Evolutionary conservation across 2,329 filamentous ascomycete genomes (phyloP), one percentile per base, ranked within the genome.

Genomic region (Alternaria panax): DNA sequence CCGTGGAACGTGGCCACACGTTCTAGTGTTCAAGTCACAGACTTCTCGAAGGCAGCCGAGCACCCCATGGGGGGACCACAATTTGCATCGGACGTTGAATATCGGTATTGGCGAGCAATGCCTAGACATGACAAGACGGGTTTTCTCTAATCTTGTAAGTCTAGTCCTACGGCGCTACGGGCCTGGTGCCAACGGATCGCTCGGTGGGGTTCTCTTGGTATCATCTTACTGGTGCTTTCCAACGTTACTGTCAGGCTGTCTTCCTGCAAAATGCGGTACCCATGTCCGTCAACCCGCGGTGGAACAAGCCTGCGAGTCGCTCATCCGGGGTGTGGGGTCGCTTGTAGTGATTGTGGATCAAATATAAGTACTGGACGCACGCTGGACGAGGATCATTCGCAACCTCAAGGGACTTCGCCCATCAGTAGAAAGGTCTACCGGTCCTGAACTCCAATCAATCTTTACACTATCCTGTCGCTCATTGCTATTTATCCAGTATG

Each of bases 121-220:
- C 42, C 52, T 54, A 43, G 45, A 24, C 14, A 12, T 45, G 42
- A 47, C 50, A 53, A 40, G 30, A 45, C 54, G 62, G 43, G 45
- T 45, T 45, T 59, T 64, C 18, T 41, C 58, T 58, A 47, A 40
- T 40, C 48, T 53, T 51, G 45, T 54, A 61, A 27, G 57, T 56
- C 59, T 67, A 64, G 61, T 47, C 60, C 62, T 53, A 55, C 65
- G 62, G 68, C 43, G 61, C 64, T 55, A 51, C 68, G 67, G 66
- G 51, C 68, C 67, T 71, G 56, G 57, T 68, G 57, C 66, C 65
- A 62, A 54, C 58, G 58, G 61, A 61, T 65, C 65, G 68, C 68
- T 68, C 62, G 48, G 50, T 58, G 50, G 52, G 42, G 59, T 18
- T 38, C 51, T 57, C 56, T 59, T 62, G 58, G 56, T 62, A 50